Evolutionary conservation across 306 rosid species (phyloP), one percentile per base, ranked within the genome.

Genomic region (Trifolium repens): DNA sequence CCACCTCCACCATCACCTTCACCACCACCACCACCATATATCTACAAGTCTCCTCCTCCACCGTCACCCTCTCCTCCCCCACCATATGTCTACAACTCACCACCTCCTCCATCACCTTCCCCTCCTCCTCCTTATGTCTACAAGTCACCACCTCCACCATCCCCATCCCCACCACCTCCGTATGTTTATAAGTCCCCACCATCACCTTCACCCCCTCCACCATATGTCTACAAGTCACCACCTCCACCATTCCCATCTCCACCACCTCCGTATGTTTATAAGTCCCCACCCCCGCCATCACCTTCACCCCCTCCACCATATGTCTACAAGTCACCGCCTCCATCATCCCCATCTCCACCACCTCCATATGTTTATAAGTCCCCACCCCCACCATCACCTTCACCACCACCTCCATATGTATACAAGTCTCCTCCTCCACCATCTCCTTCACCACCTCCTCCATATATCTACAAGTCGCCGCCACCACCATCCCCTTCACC

Each of bases 181-280:
- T 71, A 71, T 16, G 7, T 55, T 0, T 73, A 79, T 0, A 46
- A 44, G 30, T 71, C 75, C 0, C 79, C 64, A 12, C 66, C 66
- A 2, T 60, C 66, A 0, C 66, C 66, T 0, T 60, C 67, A 0
- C 67, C 67, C 0, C 67, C 67, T 0, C 67, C 67, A 1, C 67
- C 67, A 30, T 60, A 60, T 30, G 11, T 60, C 0, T 60, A 60
- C 1, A 60, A 60, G 11, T 30, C 42, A 0, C 66, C 66, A 1
- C 64, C 64, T 0, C 40, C 66, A 12, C 52, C 66, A 2, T 60
- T 40, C 0, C 66, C 66, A 0, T 34, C 40, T 0, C 66, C 66
- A 0, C 66, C 66, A 0, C 52, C 52, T 0, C 52, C 52, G 7
- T 60, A 60, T 30, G 5, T 30, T 0, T 60, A 60, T 0, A 60